Evolutionary conservation across 2,329 filamentous ascomycete genomes (phyloP).

Genomic region (Leptographium wingfieldii): DNA sequence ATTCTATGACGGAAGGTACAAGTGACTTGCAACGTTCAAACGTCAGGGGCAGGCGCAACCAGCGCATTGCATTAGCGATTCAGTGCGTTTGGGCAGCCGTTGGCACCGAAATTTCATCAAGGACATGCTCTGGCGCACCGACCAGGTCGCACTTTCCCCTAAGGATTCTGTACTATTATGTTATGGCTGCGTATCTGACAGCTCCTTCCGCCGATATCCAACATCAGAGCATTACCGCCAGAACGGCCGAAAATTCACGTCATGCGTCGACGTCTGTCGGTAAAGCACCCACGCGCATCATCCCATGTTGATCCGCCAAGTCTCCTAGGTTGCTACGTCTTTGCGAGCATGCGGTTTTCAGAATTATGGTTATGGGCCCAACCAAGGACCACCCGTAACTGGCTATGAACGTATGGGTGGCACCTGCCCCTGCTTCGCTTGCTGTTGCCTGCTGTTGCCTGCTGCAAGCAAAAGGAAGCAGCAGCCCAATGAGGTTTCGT

Average conservation of each 20-base stretch:
- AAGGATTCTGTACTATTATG: neutral
- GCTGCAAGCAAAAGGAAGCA: neutral
- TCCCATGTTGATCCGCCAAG: neutral
- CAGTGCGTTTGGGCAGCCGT: neutral
- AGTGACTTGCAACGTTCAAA: neutral
- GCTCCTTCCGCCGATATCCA: neutral
- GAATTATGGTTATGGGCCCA: neutral
- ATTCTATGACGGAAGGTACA: neutral
- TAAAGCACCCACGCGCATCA: neutral
- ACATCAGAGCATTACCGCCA: neutral
- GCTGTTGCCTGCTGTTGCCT: neutral
- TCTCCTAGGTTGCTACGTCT: neutral
- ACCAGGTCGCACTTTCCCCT: slow-evolving; percentile 6
- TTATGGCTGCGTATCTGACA: neutral
- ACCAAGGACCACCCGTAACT: neutral
- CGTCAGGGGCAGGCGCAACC: neutral
- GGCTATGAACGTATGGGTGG: neutral
- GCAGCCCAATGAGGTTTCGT: neutral
- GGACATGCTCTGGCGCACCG: slow-evolving; percentile 1
- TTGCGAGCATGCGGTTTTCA: neutral
- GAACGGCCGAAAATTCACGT: neutral
- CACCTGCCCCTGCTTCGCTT: neutral
- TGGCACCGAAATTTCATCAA: neutral
- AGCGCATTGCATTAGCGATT: neutral
- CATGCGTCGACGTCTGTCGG: neutral